These are phyloP conservation scores for Solanum piurae DNA, from an alignment of 257 asterid species.

Conservation along the genomic window DNA sequence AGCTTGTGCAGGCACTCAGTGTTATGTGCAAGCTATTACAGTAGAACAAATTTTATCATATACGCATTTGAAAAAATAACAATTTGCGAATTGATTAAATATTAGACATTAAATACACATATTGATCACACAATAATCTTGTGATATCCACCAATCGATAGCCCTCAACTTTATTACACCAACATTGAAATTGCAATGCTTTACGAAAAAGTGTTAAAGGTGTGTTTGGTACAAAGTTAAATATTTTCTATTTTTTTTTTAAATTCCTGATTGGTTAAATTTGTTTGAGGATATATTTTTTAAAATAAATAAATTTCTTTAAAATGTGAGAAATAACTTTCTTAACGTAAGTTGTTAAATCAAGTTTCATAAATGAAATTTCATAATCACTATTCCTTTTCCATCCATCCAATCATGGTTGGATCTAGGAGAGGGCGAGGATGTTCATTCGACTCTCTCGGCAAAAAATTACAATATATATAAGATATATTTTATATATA, in stretches of 20 bases:
- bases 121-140: neutral
- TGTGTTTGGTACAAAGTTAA: neutral
- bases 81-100: neutral
- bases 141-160: neutral
- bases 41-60: no score
- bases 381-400: neutral
- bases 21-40: no score
- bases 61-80: no score
- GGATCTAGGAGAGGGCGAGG: neutral
- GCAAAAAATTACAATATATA: neutral
- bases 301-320: no score
- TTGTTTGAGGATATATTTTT: neutral
- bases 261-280: neutral
- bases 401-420: neutral
- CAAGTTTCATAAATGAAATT: no score
- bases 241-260: neutral
- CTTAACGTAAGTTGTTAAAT: no score
- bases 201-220: neutral
- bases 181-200: constrained; percentile 17
- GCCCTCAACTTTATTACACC: neutral
- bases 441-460: neutral
- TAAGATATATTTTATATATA: no score
- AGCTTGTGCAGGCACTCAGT: neutral
- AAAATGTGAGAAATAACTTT: no score
- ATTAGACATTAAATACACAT: neutral